Percentiles rank a stretch among this genome's conserved stretches.
Conservation (phyloP, 768 basidiomycete species). For the Collybiopsis luxurians region DNA sequence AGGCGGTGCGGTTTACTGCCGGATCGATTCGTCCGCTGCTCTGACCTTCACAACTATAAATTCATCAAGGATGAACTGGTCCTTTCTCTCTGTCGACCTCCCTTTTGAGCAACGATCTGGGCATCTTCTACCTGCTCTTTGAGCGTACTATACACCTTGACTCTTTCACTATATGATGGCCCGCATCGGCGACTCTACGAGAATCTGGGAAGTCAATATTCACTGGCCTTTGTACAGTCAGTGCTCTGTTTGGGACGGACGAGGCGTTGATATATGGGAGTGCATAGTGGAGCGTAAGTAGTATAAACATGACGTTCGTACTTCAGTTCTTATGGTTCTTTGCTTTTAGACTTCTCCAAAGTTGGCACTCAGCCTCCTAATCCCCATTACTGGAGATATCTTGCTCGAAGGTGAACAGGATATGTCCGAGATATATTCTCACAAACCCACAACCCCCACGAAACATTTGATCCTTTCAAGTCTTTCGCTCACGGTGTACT, state of each 20-base stretch:
- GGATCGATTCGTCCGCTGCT: no score
- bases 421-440: no score
- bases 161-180: slow-evolving; percentile 17
- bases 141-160: not conserved
- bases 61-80: no score
- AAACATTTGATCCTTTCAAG: no score
- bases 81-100: no score
- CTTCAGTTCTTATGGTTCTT: slow-evolving; percentile 9
- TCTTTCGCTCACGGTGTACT: no score
- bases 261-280: slow-evolving; percentile 75
- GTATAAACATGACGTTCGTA: not conserved
- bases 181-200: slow-evolving; percentile 63
- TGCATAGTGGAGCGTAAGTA: slow-evolving; percentile 67
- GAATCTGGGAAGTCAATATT: slow-evolving; percentile 68
- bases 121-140: no score
- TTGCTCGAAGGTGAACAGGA: slow-evolving; percentile 37
- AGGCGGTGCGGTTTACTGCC: no score
- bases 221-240: slow-evolving; percentile 65
- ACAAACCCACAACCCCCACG: no score
- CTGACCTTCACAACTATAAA: no score
- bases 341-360: slow-evolving; percentile 53
- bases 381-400: slow-evolving; percentile 42
- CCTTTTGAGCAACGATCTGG: no score
- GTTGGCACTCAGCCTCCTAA: slow-evolving; percentile 51
- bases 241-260: slow-evolving; percentile 70